Percentiles rank a stretch among this genome's conserved stretches.
phyloP scores from a whole-genome alignment of 768 basidiomycete species.

The Coprinopsis sp. region DNA sequence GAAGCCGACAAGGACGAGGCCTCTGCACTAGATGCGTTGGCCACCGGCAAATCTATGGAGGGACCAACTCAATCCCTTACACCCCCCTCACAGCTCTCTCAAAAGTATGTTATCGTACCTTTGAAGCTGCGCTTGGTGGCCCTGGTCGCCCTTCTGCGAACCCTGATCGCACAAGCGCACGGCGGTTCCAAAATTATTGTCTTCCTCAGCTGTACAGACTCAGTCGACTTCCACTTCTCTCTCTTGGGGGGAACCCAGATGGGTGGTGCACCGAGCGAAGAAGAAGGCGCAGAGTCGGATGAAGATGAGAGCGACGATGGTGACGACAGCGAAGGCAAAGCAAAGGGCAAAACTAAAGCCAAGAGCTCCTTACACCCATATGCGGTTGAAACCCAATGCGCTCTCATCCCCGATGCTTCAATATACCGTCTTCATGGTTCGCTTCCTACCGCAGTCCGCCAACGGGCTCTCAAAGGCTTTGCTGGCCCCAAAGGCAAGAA shows the following conservation, averaged over 20 bases:
- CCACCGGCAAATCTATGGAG: conserved; percentile 9
- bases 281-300: conserved; percentile 13
- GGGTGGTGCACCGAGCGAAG: conserved; percentile 29
- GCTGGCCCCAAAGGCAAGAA: conserved; percentile 38
- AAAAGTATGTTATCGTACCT: conserved; percentile 87
- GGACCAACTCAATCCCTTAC: conserved; percentile 69
- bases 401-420: conserved; percentile 75
- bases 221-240: conserved; percentile 95
- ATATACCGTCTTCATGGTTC: conserved; percentile 94
- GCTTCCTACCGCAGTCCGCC: conserved; percentile 73
- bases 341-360: background rate
- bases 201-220: conserved; percentile 95
- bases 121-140: conserved; percentile 93
- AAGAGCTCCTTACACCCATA: conserved; percentile 23
- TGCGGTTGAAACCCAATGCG: conserved; percentile 57
- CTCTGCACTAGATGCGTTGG: background rate
- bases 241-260: conserved; percentile 71
- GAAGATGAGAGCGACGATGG: conserved; percentile 20
- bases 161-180: conserved; percentile 62
- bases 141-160: conserved; percentile 80
- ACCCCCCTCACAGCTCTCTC: conserved; percentile 88
- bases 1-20: conserved; percentile 39
- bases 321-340: conserved; percentile 20
- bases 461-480: conserved; percentile 81
- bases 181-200: conserved; percentile 78